Evolutionary conservation across 495 filamentous ascomycete genomes (phyloP), one percentile per base, ranked within the genome.

Genomic region (Rusavskia elegans): DNA sequence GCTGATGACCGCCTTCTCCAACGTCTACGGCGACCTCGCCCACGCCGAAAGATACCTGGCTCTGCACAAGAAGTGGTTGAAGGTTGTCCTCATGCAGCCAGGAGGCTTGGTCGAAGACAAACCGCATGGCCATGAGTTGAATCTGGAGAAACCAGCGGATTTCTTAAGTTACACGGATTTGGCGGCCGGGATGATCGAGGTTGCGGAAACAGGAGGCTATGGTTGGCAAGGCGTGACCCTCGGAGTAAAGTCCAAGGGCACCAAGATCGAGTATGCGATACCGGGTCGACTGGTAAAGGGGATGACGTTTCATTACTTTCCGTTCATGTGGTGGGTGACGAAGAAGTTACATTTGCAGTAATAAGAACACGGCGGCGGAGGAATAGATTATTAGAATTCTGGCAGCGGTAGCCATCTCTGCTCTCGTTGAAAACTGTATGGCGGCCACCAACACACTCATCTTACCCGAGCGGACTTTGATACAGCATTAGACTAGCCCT

Each of bases 101-200:
- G 70, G 62, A 1, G 69, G 56, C 2, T 58, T 74, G 42, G 56
- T 59, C 17, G 48, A 63, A 11, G 71, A 74, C 41, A 48, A 59
- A 21, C 62, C 63, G 55, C 51, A 45, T 27, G 59, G 61, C 16
- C 71, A 74, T 58, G 45, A n/a, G 35, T 53, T 74, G 17, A 71
- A 52, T 51, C 29, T 66, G 20, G 56, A 59, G 32, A 57, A 66
- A 10, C 42, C 64, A 54, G 56, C 66, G 48, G 62, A 57, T 35
- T 63, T 63, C 32, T 8, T 73, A 20, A 61, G 56, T n/a, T 76
- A 68, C 32, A 19, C 71, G 11, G 71, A 75, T 49, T 55, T 76
- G 10, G 67, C 69, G 2, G 72, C 64, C 3, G 71, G 40, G 5
- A 74, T 74, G 72, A 62, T 75, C 38, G 70, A 76, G 59, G 65